These are phyloP conservation scores for Phenoliferia sp. DNA, from an alignment of 1,284 basidiomycete genomes.

Conservation along the genomic window DNA sequence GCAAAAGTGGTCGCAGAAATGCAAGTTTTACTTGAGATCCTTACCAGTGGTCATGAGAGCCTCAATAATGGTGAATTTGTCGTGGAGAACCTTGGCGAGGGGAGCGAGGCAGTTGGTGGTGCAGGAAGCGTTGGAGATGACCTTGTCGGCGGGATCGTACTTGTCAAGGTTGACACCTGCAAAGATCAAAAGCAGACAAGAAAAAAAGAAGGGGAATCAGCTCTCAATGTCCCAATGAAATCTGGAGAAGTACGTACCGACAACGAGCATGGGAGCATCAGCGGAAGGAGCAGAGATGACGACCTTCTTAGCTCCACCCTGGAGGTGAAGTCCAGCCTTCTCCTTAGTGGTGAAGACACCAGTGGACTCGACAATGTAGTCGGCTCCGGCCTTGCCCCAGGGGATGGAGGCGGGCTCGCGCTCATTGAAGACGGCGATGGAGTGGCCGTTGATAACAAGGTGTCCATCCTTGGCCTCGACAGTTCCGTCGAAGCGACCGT, in stretches of 20 bases:
- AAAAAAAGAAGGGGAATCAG: no score
- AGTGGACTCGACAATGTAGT: constrained; percentile 96
- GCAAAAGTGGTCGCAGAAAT: no score
- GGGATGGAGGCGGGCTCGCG: constrained; percentile 80
- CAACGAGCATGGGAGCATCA: constrained; percentile 84
- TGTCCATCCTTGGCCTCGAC: constrained; percentile 76
- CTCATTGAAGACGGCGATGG: constrained; percentile 78
- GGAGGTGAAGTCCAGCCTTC: constrained; percentile 88
- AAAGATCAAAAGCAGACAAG: no score
- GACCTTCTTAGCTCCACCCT: constrained; percentile 99
- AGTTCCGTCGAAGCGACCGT: constrained; percentile 88
- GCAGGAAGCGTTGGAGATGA: constrained; percentile 98
- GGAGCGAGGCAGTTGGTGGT: constrained; percentile 99
- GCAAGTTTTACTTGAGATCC: no score
- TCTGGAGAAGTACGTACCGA: no score
- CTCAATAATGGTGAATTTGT: constrained; percentile 91
- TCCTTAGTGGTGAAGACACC: constrained; percentile 90
- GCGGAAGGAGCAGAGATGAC: constrained; percentile 98
- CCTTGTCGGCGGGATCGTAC: constrained; percentile 85
- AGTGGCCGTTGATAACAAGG: constrained; percentile 77
- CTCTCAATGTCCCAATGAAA: no score
- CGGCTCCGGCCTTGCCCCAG: constrained; percentile 76
- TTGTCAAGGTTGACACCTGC: no score
- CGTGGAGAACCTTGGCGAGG: constrained; percentile 95
- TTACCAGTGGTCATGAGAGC: constrained; percentile 89